phyloP scores from a whole-genome alignment of 169 alveolate species.

The Plasmodium yoelii region DNA sequence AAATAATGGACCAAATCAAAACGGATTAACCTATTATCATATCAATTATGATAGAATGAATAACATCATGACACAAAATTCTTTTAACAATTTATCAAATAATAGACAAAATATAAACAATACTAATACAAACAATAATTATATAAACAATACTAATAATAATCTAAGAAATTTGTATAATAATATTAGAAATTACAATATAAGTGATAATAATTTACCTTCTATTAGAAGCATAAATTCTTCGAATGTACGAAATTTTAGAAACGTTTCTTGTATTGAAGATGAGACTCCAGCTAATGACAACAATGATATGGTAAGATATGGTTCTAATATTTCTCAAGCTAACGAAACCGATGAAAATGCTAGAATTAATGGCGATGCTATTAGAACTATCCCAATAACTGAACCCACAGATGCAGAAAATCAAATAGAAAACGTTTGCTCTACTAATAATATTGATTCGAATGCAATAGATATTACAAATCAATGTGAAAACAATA shows the following conservation, averaged over 20 bases:
- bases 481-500: not conserved
- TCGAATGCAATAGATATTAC: no score
- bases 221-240: slow-evolving; percentile 6
- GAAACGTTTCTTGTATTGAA: not conserved
- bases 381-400: not conserved
- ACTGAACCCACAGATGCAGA: not conserved
- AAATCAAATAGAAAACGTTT: not conserved
- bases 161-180: slow-evolving; percentile 60
- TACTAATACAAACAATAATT: slow-evolving; percentile 4
- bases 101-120: slow-evolving; percentile 2
- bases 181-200: slow-evolving; percentile 68
- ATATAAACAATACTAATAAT: slow-evolving; percentile 8
- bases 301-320: not conserved
- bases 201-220: slow-evolving; percentile 34
- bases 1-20: slow-evolving; percentile 3
- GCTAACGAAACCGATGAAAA: not conserved
- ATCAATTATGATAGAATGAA: slow-evolving; percentile 41
- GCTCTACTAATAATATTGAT: no score
- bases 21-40: slow-evolving; percentile 19
- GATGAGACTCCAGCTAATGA: not conserved
- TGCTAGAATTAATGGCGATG: not conserved
- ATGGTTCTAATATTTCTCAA: not conserved
- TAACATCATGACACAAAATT: slow-evolving; percentile 1
- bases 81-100: slow-evolving; percentile 23
- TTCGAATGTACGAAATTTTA: not conserved